Evolutionary conservation across 2,329 filamentous ascomycete species (phyloP).

Genomic region (Coniella vitis): DNA sequence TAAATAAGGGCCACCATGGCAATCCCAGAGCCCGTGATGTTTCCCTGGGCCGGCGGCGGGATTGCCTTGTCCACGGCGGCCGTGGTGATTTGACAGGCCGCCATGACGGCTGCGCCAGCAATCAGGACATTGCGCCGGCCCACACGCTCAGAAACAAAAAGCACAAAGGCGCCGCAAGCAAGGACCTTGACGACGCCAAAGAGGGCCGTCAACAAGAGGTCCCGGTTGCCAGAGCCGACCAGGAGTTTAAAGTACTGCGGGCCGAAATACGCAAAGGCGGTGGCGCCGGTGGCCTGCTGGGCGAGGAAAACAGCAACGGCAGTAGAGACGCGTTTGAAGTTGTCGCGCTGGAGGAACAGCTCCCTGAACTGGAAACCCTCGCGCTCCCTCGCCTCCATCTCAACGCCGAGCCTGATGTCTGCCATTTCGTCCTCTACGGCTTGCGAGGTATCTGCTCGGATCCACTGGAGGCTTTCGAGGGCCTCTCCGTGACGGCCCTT

Average conservation of each 20-base stretch:
- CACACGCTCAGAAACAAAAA: slow-evolving; percentile 44
- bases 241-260: slow-evolving; percentile 48
- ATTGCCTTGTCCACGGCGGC: slow-evolving; percentile 36
- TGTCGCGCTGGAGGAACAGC: slow-evolving; percentile 35
- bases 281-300: slow-evolving; percentile 47
- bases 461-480: slow-evolving; percentile 42
- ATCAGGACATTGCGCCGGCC: slow-evolving; percentile 35
- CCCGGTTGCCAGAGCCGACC: slow-evolving; percentile 36
- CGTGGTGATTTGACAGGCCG: slow-evolving; percentile 36
- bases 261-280: slow-evolving; percentile 47
- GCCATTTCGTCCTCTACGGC: slow-evolving; percentile 37
- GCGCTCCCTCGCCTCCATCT: slow-evolving; percentile 36
- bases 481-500: slow-evolving; percentile 37
- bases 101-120: slow-evolving; percentile 37
- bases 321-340: slow-evolving; percentile 35
- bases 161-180: slow-evolving; percentile 43
- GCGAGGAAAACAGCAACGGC: slow-evolving; percentile 42
- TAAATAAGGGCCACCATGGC: slow-evolving; percentile 48
- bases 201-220: slow-evolving; percentile 43
- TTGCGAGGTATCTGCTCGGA: slow-evolving; percentile 36
- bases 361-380: slow-evolving; percentile 37
- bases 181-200: slow-evolving; percentile 47
- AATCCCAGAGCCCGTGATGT: slow-evolving; percentile 35
- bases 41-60: slow-evolving; percentile 24
- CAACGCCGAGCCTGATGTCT: slow-evolving; percentile 41